These are phyloP conservation scores for Dinochytrium kinnereticum DNA, from an alignment of 371 early-diverging fungal species.

Conservation along the genomic window DNA sequence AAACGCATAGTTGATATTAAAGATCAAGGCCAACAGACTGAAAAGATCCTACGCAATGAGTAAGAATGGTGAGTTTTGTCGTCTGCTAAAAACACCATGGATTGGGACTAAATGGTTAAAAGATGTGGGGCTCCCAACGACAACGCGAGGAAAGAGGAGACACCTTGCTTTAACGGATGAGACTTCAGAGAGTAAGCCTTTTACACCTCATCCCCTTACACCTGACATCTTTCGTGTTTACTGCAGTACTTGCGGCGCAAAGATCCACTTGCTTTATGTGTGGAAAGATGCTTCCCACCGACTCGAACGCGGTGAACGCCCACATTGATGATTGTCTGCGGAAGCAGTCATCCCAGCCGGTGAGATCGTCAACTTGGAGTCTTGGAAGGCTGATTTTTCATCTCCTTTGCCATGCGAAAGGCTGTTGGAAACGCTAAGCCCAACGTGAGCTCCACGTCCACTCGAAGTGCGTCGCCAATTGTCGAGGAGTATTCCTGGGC, in stretches of 20 bases:
- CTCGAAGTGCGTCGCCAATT: neutral
- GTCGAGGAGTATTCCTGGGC: conserved; percentile 88
- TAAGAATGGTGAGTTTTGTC: neutral
- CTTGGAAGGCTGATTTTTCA: neutral
- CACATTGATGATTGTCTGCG: conserved; percentile 75
- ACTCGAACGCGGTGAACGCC: conserved; percentile 64
- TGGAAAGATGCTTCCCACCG: conserved; percentile 62
- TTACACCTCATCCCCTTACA: neutral
- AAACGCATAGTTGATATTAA: neutral
- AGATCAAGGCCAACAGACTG: neutral
- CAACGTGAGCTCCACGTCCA: neutral
- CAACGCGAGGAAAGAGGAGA: neutral
- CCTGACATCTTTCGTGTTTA: neutral
- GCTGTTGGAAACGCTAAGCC: neutral
- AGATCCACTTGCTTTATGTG: conserved; percentile 74
- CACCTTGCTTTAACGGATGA: neutral
- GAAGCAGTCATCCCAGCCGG: conserved; percentile 9
- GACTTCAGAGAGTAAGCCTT: neutral
- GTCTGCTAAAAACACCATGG: too few relatives aligned
- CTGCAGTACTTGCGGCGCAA: conserved; percentile 14
- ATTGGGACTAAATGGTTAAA: too few relatives aligned
- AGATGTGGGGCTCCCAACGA: neutral
- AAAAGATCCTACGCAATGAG: neutral
- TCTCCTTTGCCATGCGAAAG: too few relatives aligned
- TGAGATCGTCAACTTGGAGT: neutral